Conservation (phyloP, 2,329 filamentous ascomycete genomes). For the Anthostomella pinea region DNA sequence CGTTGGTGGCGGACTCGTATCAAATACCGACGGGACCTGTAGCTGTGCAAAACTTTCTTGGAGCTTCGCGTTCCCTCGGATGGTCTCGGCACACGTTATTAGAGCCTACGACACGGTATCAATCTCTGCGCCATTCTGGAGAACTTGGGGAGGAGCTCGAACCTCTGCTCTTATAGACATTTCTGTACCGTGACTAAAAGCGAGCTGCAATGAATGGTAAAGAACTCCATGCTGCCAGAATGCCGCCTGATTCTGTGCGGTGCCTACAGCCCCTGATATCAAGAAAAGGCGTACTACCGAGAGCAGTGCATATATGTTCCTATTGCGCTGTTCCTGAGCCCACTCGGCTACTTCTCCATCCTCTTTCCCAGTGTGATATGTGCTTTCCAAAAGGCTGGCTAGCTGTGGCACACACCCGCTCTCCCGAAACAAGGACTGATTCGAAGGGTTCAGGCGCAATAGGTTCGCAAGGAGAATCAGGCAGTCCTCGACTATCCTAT, state of each 20-base stretch:
- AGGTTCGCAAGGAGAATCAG: conserved; percentile 88
- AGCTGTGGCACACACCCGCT: conserved; percentile 77
- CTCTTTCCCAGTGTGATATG: conserved; percentile 51
- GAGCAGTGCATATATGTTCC: conserved; percentile 87
- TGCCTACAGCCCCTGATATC: conserved; percentile 74
- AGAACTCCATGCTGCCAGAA: conserved; percentile 83
- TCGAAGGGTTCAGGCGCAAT: conserved; percentile 80
- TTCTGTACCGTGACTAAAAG: conserved; percentile 72
- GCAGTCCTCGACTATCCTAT: conserved; percentile 87
- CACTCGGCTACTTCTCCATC: conserved; percentile 66
- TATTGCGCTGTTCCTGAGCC: conserved; percentile 75
- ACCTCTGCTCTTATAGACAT: conserved; percentile 75
- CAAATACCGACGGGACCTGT: conserved; percentile 65
- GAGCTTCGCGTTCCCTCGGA: conserved; percentile 72
- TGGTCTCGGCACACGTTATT: conserved; percentile 81
- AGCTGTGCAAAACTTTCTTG: conserved; percentile 90
- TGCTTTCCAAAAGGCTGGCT: conserved; percentile 63
- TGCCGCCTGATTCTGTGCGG: conserved; percentile 76
- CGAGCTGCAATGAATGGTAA: conserved; percentile 75
- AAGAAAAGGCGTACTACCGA: conserved; percentile 86
- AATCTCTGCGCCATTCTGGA: conserved; percentile 16
- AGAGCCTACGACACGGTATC: conserved; percentile 55
- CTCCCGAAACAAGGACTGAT: conserved; percentile 91
- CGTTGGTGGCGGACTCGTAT: conserved; percentile 30
- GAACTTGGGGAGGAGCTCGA: conserved; percentile 23